A percentile compares a stretch with the other conserved stretches of the same genome.
Conservation (phyloP, 2,329 filamentous ascomycete genomes). For the Colletotrichum truncatum region DNA sequence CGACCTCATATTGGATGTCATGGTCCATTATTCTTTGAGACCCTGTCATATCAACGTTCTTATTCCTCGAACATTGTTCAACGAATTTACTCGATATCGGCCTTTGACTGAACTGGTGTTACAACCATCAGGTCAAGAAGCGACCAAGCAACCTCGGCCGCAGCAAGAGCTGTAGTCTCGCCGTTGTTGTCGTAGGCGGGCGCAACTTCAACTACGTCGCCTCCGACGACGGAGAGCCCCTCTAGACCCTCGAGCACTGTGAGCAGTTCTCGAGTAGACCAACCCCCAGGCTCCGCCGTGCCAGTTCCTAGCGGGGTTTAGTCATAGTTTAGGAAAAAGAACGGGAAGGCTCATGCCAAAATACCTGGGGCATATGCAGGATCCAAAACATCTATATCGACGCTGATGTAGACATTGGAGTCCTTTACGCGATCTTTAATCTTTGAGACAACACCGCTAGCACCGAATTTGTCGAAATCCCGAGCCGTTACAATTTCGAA, state of each 20-base stretch:
- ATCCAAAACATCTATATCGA: conserved; percentile 86
- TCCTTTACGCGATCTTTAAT: conserved; percentile 67
- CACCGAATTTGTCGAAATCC: conserved; percentile 78
- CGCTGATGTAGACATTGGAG: conserved; percentile 72
- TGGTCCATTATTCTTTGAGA: background rate
- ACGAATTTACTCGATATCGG: background rate
- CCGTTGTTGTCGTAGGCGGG: conserved; percentile 79
- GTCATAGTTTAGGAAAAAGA: background rate
- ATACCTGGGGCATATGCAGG: conserved; percentile 70
- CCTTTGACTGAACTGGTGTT: conserved; percentile 38
- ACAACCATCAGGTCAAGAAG: conserved; percentile 73
- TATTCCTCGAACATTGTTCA: background rate
- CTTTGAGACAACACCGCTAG: conserved; percentile 68
- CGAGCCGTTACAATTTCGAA: conserved; percentile 66
- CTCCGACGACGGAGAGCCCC: conserved; percentile 77
- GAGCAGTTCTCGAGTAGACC: conserved; percentile 82
- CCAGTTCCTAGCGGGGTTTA: conserved; percentile 64
- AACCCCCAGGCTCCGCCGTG: conserved; percentile 82
- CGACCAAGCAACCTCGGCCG: conserved; percentile 78
- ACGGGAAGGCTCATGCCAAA: conserved; percentile 27
- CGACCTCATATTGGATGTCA: too few species aligned
- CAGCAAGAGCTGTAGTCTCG: conserved; percentile 78
- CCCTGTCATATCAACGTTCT: too few species aligned
- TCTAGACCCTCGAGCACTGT: conserved; percentile 77
- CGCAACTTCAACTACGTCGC: conserved; percentile 82